phyloP scores from a whole-genome alignment of 768 basidiomycete species.

The Trametes sanguinea region DNA sequence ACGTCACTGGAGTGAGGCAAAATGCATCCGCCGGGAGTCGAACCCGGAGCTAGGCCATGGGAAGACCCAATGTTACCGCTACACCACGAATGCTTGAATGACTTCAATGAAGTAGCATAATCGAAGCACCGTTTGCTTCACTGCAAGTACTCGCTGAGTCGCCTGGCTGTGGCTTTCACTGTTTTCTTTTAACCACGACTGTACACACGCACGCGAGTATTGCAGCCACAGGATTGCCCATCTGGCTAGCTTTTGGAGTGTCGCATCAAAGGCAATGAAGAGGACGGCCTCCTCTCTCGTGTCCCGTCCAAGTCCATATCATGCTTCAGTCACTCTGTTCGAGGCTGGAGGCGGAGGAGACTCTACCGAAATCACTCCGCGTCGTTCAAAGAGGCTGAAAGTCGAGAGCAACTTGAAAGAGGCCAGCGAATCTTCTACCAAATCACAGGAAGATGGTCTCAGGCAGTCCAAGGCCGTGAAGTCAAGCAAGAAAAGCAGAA shows the following conservation, averaged over 20 bases:
- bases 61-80: conserved; percentile 89
- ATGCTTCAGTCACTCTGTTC: conserved; percentile 23
- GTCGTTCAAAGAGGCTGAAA: conserved; percentile 18
- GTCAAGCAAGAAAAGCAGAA: background rate
- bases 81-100: conserved; percentile 54
- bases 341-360: conserved; percentile 27
- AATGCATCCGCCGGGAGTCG: conserved; percentile 58
- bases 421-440: background rate
- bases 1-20: too few species aligned
- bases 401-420: background rate
- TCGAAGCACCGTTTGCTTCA: too few species aligned
- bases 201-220: too few species aligned
- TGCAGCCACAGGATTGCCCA: background rate
- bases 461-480: background rate
- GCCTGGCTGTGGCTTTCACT: too few species aligned
- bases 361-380: background rate
- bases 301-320: conserved; percentile 13
- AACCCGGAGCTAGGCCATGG: conserved; percentile 69
- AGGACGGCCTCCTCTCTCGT: background rate
- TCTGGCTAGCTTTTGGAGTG: background rate
- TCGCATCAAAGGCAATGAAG: background rate
- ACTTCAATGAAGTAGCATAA: too few species aligned
- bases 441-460: too few species aligned
- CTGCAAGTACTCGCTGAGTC: too few species aligned
- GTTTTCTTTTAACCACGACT: too few species aligned